Base-by-base conservation (phyloP, 495 filamentous ascomycete genomes). In the Xylaria bambusicola region DNA sequence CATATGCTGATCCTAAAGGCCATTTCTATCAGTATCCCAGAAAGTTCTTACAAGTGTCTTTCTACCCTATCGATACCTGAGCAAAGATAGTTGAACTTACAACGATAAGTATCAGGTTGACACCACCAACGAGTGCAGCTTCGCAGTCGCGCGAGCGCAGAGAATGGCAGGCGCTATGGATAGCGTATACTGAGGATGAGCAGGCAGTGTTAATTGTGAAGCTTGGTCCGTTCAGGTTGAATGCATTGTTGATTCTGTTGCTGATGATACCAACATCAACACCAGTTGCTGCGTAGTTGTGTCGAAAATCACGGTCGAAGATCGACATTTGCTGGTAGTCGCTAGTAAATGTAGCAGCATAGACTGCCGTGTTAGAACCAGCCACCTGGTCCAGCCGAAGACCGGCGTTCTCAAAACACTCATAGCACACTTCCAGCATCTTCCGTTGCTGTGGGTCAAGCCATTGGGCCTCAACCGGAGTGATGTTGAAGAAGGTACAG, bases 131-230 rank as follows among this genome's bases (percentile, higher is more conserved):
- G n/a, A 79, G 61, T 5, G 71, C 64, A 5, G 61, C 52, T 3
- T 70, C 57, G 26, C 63, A 67, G 17, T 82, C 75, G 1, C 67
- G 55, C 3, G 50, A 57, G 1, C 72, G 64, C 0, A 82, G 50
- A 26, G 66, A 67, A 23, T 72, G 64, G 50, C 72, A 76, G 0
- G 71, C 80, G 52, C 69, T 66, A 59, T 84, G 79, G 23, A 82
- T 50, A 0, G 81, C 80, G 6, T 78, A 68, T 8, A 86, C 65
- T 36, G 72, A 75, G 6, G 77, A 78, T 1, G 81, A 83, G 57
- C 83, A 86, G 2, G 80, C 83, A 8, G 81, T 84, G 52, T 85
- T 80, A 18, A 83, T 71, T 0, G 76, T 78, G 65, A 82, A 69
- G 0, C 72, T 76, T 0, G 78, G 76, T 2, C 82, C 83, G 9